These are phyloP conservation scores for Euphrasia confusa DNA, from an alignment of 257 asterid genomes.

Conservation along the genomic window DNA sequence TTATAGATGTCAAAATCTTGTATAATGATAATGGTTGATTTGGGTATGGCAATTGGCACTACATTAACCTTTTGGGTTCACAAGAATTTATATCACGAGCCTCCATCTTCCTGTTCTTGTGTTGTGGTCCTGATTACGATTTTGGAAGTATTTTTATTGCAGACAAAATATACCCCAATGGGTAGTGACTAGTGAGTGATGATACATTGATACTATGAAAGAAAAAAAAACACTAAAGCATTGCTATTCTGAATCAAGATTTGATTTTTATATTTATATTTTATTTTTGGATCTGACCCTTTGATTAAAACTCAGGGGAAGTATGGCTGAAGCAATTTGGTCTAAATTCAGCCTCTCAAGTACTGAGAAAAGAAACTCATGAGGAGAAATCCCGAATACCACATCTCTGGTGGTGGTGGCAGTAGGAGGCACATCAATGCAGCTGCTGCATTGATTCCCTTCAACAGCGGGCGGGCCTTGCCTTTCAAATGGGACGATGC, in stretches of 20 bases:
- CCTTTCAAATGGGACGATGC: slow-evolving; percentile 99
- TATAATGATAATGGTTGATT: slow-evolving; percentile 18
- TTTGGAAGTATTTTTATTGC: slow-evolving; percentile 17
- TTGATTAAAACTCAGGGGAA: neutral
- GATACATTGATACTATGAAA: too few species aligned
- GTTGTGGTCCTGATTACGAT: slow-evolving; percentile 34
- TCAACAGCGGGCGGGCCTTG: slow-evolving; percentile 65
- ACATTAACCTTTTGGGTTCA: neutral
- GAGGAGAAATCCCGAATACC: slow-evolving; percentile 45
- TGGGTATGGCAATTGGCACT: slow-evolving; percentile 16
- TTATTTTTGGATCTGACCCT: neutral
- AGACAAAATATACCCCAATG: slow-evolving; percentile 3
- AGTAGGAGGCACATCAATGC: slow-evolving; percentile 37
- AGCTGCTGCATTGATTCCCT: slow-evolving; percentile 69
- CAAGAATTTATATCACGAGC: slow-evolving; percentile 26
- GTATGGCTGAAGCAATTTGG: neutral
- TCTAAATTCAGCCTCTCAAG: neutral
- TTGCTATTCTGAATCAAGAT: neutral
- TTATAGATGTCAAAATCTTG: slow-evolving; percentile 23
- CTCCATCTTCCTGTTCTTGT: neutral
- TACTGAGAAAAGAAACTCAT: slow-evolving; percentile 23
- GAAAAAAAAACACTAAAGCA: too few species aligned
- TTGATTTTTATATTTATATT: neutral
- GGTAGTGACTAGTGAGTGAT: neutral
- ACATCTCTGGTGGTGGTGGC: slow-evolving; percentile 23